Percentiles rank a stretch among this genome's conserved stretches.
phyloP scores from a whole-genome alignment of 257 asterid species.

The Cynanchum wilfordii region DNA sequence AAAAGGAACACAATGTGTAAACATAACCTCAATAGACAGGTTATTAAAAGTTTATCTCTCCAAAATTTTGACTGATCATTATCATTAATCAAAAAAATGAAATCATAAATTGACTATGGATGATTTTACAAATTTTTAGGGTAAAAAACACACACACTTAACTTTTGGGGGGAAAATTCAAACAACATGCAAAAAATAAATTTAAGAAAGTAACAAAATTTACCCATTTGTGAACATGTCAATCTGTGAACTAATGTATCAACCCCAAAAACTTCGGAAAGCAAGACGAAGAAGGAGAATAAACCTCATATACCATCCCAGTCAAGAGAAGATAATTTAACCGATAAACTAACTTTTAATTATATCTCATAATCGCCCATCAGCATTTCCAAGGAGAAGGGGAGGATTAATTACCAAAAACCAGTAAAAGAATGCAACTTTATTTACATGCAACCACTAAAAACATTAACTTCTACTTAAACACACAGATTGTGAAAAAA shows the following conservation, averaged over 20 bases:
- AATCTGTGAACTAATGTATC: neutral
- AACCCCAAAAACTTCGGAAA: neutral
- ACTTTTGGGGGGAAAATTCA: neutral
- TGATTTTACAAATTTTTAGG: neutral
- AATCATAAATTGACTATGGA: neutral
- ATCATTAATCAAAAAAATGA: neutral
- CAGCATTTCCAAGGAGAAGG: neutral
- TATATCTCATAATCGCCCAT: neutral
- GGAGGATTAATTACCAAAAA: neutral
- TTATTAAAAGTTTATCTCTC: neutral
- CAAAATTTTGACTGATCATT: neutral
- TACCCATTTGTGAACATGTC: neutral
- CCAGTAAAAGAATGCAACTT: neutral
- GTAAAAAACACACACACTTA: neutral
- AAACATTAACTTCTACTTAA: neutral
- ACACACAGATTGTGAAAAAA: neutral
- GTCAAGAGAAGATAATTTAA: neutral
- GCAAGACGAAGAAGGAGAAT: neutral
- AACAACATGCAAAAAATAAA: neutral
- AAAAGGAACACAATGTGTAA: neutral
- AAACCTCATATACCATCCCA: neutral
- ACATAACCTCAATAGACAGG: neutral
- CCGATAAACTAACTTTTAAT: slow-evolving; percentile 1
- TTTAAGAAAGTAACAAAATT: neutral
- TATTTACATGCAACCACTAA: neutral